Evolutionary conservation across 2,329 filamentous ascomycete species (phyloP), one percentile per base, ranked within the genome.

Genomic region (Colletotrichum cuscutae): DNA sequence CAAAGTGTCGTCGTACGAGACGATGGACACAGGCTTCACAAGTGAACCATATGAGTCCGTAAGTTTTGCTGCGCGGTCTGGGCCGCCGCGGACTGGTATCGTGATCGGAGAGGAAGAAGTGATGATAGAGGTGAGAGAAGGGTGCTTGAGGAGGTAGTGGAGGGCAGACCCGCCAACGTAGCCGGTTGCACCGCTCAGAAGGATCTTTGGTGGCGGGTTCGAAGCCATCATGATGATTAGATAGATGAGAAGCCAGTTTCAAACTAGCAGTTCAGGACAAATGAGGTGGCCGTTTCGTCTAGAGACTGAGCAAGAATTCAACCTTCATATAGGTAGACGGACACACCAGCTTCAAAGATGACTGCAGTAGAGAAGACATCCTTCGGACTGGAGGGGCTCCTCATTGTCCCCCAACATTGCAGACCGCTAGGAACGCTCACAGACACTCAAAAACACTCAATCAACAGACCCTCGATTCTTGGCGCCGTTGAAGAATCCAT

Each of bases 131-230:
- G 26, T 49, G 8, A 70, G 72, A 6, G 35, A 65, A 32, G 52
- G 53, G 46, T 35, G 54, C 5, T 24, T 49, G 49, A 76, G 26
- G 35, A 77, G 75, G 19, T 61, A 59, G 61, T 76, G 62, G 24
- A 76, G 75, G 19, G 74, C 70, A 1, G 76, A 72, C 26, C 74
- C 76, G 61, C 76, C 76, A 13, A 76, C 67, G 32, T 77, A 77
- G 53, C 75, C 76, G 19, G 75, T 76, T 6, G 76, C 74, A 12
- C 74, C 68, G 13, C 58, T 66, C 3, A 75, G 63, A 52, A 76
- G 68, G 15, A 75, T 75, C 28, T 35, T 72, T 32, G 72, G 64
- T 11, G 37, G 13, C 8, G 32, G 12, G 11, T 54, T 60, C 4
- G 53, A 19, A 22, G 26, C 49, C 9, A 32, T 7, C 46, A 72